Evolutionary conservation across 345 rosid species (phyloP).

Genomic region (Boechera retrofracta): DNA sequence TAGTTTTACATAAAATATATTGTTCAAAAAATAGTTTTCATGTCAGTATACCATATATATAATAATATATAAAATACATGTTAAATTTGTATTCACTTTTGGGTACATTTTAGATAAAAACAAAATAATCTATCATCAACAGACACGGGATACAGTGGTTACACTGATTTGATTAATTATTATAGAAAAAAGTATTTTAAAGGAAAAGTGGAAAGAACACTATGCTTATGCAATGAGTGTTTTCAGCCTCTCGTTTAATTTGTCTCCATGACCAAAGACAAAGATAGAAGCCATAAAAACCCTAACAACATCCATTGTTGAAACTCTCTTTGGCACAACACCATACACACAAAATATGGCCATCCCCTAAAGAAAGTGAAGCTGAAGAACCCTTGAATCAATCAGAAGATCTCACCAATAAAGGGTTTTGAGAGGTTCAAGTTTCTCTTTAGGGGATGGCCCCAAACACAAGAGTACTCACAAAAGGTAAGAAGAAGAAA

Average conservation of each 20-base stretch:
- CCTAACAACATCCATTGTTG: constrained; percentile 34
- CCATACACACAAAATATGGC: constrained; percentile 34
- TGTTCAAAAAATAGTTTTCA: not conserved
- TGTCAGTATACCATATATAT: not conserved
- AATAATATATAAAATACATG: not conserved
- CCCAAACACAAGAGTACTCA: constrained; percentile 33
- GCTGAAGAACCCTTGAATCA: constrained; percentile 33
- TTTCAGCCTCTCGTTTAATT: constrained; percentile 31
- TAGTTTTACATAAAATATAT: not conserved
- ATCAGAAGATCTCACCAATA: constrained; percentile 36
- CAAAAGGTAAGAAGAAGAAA: constrained; percentile 33
- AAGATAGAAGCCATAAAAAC: constrained; percentile 41
- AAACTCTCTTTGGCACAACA: constrained; percentile 48
- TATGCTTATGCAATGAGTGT: constrained; percentile 37
- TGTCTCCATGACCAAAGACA: constrained; percentile 48
- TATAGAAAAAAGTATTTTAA: not conserved
- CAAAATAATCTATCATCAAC: constrained; percentile 4
- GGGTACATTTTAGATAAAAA: not conserved
- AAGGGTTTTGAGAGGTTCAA: constrained; percentile 30
- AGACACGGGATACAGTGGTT: constrained; percentile 24
- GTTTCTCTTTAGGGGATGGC: constrained; percentile 43
- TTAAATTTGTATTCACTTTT: constrained; percentile 1
- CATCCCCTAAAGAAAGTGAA: constrained; percentile 40
- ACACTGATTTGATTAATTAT: constrained; percentile 28
- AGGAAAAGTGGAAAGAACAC: constrained; percentile 35